Conservation (phyloP, 169 alveolate species). For the Perkinsus olseni region DNA sequence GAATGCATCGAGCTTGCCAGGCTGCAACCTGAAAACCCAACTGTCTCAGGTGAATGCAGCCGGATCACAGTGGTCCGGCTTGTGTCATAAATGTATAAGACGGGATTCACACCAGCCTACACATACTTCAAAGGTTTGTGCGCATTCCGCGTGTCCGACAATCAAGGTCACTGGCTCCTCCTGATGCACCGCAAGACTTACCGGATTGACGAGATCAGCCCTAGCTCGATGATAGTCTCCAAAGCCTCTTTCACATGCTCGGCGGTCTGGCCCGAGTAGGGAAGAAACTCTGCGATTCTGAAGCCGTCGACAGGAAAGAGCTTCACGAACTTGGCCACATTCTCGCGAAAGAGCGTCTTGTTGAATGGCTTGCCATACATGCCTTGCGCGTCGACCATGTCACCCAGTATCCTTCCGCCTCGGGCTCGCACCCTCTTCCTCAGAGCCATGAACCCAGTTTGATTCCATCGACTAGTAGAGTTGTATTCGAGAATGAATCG, state of each 20-base stretch:
- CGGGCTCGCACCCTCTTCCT: background rate
- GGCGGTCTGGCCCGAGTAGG: background rate
- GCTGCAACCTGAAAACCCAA: no score
- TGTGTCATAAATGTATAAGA: no score
- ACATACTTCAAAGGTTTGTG: background rate
- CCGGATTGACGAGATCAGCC: background rate
- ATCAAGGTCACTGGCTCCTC: background rate
- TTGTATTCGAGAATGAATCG: background rate
- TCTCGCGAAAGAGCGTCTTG: background rate
- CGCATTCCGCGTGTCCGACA: background rate
- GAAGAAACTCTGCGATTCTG: background rate
- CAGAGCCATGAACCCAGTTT: background rate
- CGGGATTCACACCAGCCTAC: no score
- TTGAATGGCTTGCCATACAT: background rate
- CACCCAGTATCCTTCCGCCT: background rate
- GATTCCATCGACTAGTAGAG: background rate
- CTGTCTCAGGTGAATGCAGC: no score
- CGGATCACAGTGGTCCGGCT: no score
- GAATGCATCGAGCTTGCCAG: no score
- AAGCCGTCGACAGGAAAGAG: background rate
- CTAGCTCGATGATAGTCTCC: background rate
- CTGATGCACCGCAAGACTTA: background rate
- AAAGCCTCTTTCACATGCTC: background rate
- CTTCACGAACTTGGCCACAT: background rate
- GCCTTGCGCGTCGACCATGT: no score